Evolutionary conservation across 2,329 filamentous ascomycete genomes (phyloP).

Genomic region (Colletotrichum tabaci): DNA sequence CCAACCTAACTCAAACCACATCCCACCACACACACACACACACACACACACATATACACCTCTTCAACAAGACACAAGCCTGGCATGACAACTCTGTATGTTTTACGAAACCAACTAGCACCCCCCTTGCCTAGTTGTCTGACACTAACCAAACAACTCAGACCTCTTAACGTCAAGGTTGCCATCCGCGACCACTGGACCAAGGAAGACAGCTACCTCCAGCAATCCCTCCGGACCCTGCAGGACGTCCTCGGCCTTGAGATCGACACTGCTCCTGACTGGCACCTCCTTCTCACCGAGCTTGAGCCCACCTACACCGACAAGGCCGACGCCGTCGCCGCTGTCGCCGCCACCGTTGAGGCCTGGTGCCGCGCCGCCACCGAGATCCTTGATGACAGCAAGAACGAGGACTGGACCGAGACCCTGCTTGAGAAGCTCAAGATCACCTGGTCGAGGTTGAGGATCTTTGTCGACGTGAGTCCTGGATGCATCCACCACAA

Average conservation of each 20-base stretch:
- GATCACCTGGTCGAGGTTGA: slow-evolving; percentile 47
- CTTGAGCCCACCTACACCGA: slow-evolving; percentile 58
- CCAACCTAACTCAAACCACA: neutral
- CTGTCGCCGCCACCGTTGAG: slow-evolving; percentile 55
- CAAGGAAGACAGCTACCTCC: slow-evolving; percentile 51
- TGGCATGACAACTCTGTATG: slow-evolving; percentile 26
- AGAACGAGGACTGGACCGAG: slow-evolving; percentile 59
- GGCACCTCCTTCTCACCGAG: slow-evolving; percentile 57
- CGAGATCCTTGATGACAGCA: slow-evolving; percentile 58
- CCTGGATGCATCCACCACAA: neutral
- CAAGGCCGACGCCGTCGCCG: slow-evolving; percentile 55
- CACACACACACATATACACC: neutral
- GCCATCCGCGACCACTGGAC: slow-evolving; percentile 62
- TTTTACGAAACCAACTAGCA: neutral
- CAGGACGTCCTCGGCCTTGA: slow-evolving; percentile 56
- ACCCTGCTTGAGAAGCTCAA: slow-evolving; percentile 55
- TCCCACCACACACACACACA: neutral
- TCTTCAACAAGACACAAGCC: neutral
- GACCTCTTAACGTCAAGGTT: slow-evolving; percentile 60
- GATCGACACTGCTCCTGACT: slow-evolving; percentile 59
- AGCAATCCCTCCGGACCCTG: slow-evolving; percentile 51
- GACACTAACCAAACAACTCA: slow-evolving; percentile 43
- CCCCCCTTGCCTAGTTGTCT: neutral
- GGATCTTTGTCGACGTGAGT: slow-evolving; percentile 55
- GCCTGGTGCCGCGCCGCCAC: slow-evolving; percentile 57